Percentiles rank a stretch among this genome's conserved stretches.
These are phyloP conservation scores for Yarrowia bubula DNA, from an alignment of 805 yeast species.

Conservation along the genomic window DNA sequence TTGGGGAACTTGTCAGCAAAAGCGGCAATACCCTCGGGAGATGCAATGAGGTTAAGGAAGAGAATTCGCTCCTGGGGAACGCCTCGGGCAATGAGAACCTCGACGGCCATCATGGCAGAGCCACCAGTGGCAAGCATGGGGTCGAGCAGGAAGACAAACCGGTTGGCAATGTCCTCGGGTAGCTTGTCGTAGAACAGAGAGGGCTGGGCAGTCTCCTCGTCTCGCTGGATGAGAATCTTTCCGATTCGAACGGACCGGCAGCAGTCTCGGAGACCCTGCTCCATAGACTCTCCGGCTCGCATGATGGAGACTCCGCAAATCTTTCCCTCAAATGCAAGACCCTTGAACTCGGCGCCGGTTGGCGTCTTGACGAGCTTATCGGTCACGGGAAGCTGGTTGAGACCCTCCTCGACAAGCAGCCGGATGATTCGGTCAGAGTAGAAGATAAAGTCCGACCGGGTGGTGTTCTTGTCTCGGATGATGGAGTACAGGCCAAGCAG, in stretches of 20 bases:
- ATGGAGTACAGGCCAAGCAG: slow-evolving; percentile 69
- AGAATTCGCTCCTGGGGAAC: slow-evolving; percentile 83
- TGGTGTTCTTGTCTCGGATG: slow-evolving; percentile 77
- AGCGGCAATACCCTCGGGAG: slow-evolving; percentile 87
- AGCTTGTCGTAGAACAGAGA: slow-evolving; percentile 88
- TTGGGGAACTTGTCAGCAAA: slow-evolving; percentile 78
- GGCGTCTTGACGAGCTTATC: slow-evolving; percentile 68
- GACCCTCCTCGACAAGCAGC: slow-evolving; percentile 89
- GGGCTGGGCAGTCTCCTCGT: slow-evolving; percentile 95
- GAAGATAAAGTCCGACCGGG: slow-evolving; percentile 89
- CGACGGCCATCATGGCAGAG: slow-evolving; percentile 95
- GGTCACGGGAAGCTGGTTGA: slow-evolving; percentile 90
- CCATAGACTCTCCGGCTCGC: slow-evolving; percentile 99
- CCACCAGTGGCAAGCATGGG: slow-evolving; percentile 99
- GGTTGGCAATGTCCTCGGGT: slow-evolving; percentile 84
- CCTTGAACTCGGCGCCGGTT: slow-evolving; percentile 60
- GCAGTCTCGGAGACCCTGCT: slow-evolving; percentile 95
- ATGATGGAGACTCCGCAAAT: slow-evolving; percentile 98
- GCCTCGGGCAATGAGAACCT: slow-evolving; percentile 81
- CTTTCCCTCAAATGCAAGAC: slow-evolving; percentile 81
- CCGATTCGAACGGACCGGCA: slow-evolving; percentile 96
- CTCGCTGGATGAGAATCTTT: slow-evolving; percentile 93
- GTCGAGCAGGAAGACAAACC: slow-evolving; percentile 88
- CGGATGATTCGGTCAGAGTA: slow-evolving; percentile 94
- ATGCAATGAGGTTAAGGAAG: slow-evolving; percentile 86